Percentiles rank a stretch among this genome's conserved stretches.
phyloP scores from a whole-genome alignment of 2,329 filamentous ascomycete genomes.

The Epicoccum nigrum region DNA sequence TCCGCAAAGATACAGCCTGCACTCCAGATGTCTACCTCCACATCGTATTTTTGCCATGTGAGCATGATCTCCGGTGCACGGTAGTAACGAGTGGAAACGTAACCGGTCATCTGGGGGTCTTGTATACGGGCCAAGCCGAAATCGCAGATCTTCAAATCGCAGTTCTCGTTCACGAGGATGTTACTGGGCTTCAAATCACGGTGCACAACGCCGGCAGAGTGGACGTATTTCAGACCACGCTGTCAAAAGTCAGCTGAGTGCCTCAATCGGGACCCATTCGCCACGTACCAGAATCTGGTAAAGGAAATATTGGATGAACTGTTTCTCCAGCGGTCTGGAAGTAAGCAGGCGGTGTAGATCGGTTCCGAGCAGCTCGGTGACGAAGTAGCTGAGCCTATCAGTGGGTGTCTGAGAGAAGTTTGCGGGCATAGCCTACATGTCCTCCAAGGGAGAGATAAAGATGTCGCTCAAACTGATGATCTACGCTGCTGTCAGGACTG shows the following conservation, averaged over 20 bases:
- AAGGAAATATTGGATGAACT: conserved; percentile 99
- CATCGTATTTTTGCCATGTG: conserved; percentile 99
- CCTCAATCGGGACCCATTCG: conserved; percentile 59
- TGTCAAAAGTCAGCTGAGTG: conserved; percentile 50
- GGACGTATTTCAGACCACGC: conserved; percentile 98
- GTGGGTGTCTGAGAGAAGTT: conserved; percentile 6
- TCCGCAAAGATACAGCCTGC: conserved; percentile 98
- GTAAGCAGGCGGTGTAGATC: conserved; percentile 95
- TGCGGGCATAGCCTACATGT: conserved; percentile 72
- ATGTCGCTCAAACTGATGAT: conserved; percentile 99
- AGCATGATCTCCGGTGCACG: conserved; percentile 99
- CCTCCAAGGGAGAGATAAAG: conserved; percentile 98
- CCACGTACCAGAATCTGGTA: conserved; percentile 92
- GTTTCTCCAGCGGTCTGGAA: conserved; percentile 94
- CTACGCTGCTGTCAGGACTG: conserved; percentile 50
- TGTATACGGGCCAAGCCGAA: conserved; percentile 97
- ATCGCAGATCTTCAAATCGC: conserved; percentile 99
- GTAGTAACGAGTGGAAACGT: conserved; percentile 98
- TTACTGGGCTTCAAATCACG: conserved; percentile 98
- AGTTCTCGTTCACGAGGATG: conserved; percentile 99
- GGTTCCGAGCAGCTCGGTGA: conserved; percentile 95
- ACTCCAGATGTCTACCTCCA: conserved; percentile 99
- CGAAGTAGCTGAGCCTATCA: conserved; percentile 76
- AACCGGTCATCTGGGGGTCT: conserved; percentile 99
- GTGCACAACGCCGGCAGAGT: conserved; percentile 97